Evolutionary conservation across 1,284 basidiomycete genomes (phyloP), one percentile per base, ranked within the genome.

Genomic region (Bjerkandera adusta): DNA sequence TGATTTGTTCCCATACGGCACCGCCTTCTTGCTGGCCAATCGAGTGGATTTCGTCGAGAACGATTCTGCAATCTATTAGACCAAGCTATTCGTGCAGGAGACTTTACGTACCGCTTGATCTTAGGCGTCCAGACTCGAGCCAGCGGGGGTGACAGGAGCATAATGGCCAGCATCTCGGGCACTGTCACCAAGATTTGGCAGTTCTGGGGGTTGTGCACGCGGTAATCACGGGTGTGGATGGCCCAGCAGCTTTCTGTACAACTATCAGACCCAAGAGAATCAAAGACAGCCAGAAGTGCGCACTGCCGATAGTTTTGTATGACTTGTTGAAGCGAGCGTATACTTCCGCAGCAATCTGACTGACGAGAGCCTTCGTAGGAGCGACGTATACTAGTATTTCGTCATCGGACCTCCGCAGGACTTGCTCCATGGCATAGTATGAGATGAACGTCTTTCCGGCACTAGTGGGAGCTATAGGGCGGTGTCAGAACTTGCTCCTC

Each of bases 391-490:
- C 77, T 26, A 88, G 58, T 30, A 86, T 71, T 1, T 79, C 82
- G 38, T 84, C 74, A 55, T 86, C 77, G 0, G 79, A 79, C 25
- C 68, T 68, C 45, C 79, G 65, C 4, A 87, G 62, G 11, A 84
- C 67, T 49, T 76, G 75, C 61, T 86, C 84, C 84, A 87, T 87
- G 0, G 84, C 83, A 51, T 86, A 85, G 59, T 74, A 87, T 3
- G 82, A 84, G 35, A 88, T 85, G 59, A 88, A 87, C 0, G 85
- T 87, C 61, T 87, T 88, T 26, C 84, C 82, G 0, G 82, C 81
- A 64, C 79, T 83, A 0, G 80, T 83, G 0, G 82, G 81, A 1
- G 82, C 82, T 82, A 36, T 5, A 52, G 11, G 36, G 13, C 33
- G 12, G 16, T 3, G 15, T 33, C 24, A 29, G 4, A 44, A 18